Base-by-base conservation (phyloP, 1,139 yeast genomes). In the Diutina siamensis region DNA sequence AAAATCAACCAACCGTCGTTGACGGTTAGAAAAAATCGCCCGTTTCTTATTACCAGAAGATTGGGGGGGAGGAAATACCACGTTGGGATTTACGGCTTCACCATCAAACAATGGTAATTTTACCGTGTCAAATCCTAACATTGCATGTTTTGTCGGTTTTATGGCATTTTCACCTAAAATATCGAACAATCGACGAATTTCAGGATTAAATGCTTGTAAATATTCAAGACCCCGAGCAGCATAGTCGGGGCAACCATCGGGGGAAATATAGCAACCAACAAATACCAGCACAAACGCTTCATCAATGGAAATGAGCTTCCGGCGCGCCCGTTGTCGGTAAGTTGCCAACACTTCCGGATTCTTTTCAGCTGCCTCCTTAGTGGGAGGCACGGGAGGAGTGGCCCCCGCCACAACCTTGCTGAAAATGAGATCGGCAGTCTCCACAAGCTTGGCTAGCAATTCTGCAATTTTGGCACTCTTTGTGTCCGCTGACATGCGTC, bases 371-470 rank as follows among this genome's bases (percentile, higher is more conserved):
- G 61, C 58, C 35, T 57, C 62, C 47, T 56, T 58, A 1, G 64
- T 57, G 8, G 69, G 69, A 7, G 68, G 65, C 4, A 44, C 48
- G 0, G 71, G 71, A 4, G 72, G 72, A 10, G 52, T 58, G 4
- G 72, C 67, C 5, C 57, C 58, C 4, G 46, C 44, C 17, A 64
- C 46, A 1, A 63, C 64, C 47, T 63, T 62, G 0, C 55, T 51
- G 45, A 64, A 55, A 10, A 67, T 54, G 35, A 57, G 46, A 22
- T 64, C 57, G 1, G 68, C 64, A 3, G 65, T 58, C 22, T 53
- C 53, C 0, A 64, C 54, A 27, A 65, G 51, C 44, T 57, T 59
- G 8, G 62, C 62, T 33, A 68, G 68, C 22, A 56, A 50, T 40
- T 61, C 60, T 35, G 62, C 55, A n/a, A 63, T 53, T 44, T 54